Base-by-base conservation (phyloP, 176 grass and related monocot species). In the Triticum dicoccoides region DNA sequence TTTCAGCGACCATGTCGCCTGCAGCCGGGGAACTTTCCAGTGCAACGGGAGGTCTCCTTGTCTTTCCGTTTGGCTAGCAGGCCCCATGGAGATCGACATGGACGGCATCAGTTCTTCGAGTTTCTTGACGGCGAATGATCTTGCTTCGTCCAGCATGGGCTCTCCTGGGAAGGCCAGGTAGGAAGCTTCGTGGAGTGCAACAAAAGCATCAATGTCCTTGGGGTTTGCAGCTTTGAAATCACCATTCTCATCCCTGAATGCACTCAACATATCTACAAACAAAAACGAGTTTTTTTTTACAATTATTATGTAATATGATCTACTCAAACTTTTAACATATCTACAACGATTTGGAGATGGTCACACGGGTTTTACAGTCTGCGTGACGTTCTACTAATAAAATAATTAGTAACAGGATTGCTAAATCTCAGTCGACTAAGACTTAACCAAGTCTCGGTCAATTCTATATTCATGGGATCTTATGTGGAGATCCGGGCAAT, bases 111-210 rank as follows among this genome's bases (percentile, higher is more conserved):
- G 74, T 54, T 79, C 9, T 14, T 81, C 11, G 2, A 88, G 88
- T 8, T 24, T 80, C 20, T 27, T 32, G n/a, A 84, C 17, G 34
- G 78, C 51, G 35, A 82, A 81, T 8, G 37, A 47, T 61, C 83
- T 81, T 65, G 70, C 83, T 49, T 74, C 27, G 4, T 89, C 78
- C 0, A 89, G 37, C 38, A 35, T 17, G 11, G 38, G 23, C 47
- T 89, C 88, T 34, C 83, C 88, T 35, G 70, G 58, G 13, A 85
- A 85, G 4, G 35, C 83, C 7, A 85, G 32, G 51, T 86, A 77
- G 0, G 83, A 82, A 77, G 78, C 83, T 11, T 91, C 75, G 0
- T 91, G 62, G 6, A 91, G 24, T 51, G 73, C 61, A 33, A 91
- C 9, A 0, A 91, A 21, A 5, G 1, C 84, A 34, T 67, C 18